A percentile compares a stretch with the other conserved stretches of the same genome.
These are phyloP conservation scores for Pythium diclinum DNA, from an alignment of 352 stramenopile genomes.

Conservation along the genomic window DNA sequence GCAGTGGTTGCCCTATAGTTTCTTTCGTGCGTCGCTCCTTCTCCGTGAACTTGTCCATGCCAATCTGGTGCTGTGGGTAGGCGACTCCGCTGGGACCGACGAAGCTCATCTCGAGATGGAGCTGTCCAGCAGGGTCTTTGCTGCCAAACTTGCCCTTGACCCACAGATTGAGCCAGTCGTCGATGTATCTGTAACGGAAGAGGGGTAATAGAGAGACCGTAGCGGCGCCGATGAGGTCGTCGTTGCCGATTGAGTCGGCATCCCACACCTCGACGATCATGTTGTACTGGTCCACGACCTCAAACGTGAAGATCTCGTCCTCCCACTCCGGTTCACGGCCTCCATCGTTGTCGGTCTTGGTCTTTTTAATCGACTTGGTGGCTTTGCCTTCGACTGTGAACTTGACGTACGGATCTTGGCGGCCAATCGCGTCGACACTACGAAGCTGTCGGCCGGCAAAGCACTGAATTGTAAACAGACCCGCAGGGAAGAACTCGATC, in stretches of 20 bases:
- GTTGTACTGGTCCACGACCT: slow-evolving; percentile 93
- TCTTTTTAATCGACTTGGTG: slow-evolving; percentile 74
- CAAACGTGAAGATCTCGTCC: slow-evolving; percentile 77
- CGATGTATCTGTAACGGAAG: slow-evolving; percentile 85
- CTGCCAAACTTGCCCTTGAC: slow-evolving; percentile 86
- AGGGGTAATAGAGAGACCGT: slow-evolving; percentile 87
- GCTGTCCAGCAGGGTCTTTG: slow-evolving; percentile 79
- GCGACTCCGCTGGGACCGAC: slow-evolving; percentile 67
- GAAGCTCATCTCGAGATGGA: slow-evolving; percentile 89
- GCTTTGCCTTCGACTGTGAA: slow-evolving; percentile 71
- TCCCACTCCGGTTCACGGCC: slow-evolving; percentile 83
- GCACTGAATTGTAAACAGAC: slow-evolving; percentile 57
- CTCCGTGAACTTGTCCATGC: slow-evolving; percentile 70
- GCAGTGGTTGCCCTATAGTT: slow-evolving; percentile 29
- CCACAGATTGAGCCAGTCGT: slow-evolving; percentile 89
- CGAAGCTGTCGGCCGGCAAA: slow-evolving; percentile 60
- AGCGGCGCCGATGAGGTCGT: slow-evolving; percentile 86
- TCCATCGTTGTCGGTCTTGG: slow-evolving; percentile 85
- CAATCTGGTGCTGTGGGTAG: slow-evolving; percentile 90
- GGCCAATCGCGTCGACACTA: slow-evolving; percentile 68
- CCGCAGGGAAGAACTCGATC: slow-evolving; percentile 83
- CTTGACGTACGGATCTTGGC: slow-evolving; percentile 79
- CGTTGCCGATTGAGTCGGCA: slow-evolving; percentile 86
- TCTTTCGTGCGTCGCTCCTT: slow-evolving; percentile 75
- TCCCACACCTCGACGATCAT: slow-evolving; percentile 90